These are phyloP conservation scores for Prosopis cineraria DNA, from an alignment of 306 rosid genomes.

Conservation along the genomic window DNA sequence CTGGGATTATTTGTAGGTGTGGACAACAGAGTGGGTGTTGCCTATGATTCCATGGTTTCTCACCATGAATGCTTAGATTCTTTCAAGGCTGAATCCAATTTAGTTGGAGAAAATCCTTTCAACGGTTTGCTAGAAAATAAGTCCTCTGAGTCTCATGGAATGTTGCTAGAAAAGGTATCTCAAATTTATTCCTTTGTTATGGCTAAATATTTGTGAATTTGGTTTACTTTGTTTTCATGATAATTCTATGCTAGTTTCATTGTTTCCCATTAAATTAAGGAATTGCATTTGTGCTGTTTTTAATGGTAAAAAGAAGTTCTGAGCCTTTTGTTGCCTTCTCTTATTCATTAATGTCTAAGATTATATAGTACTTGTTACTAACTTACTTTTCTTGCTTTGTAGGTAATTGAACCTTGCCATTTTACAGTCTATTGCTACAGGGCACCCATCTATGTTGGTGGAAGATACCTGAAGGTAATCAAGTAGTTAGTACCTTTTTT, in stretches of 20 bases:
- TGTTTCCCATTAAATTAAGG: not conserved
- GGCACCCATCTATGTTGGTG: slow-evolving; percentile 70
- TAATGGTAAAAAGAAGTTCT: not conserved
- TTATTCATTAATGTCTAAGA: slow-evolving; percentile 1
- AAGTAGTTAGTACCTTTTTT: not conserved
- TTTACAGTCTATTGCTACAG: slow-evolving; percentile 44
- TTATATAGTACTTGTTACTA: slow-evolving; percentile 21
- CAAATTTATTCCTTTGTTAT: slow-evolving; percentile 8
- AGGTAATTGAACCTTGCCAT: slow-evolving; percentile 54
- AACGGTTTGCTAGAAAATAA: slow-evolving; percentile 44
- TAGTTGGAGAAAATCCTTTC: slow-evolving; percentile 39
- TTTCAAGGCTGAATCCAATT: slow-evolving; percentile 38
- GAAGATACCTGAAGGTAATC: slow-evolving; percentile 85
- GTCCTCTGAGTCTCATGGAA: slow-evolving; percentile 40
- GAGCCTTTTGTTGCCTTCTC: not conserved
- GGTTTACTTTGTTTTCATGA: not conserved
- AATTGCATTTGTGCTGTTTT: not conserved
- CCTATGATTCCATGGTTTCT: slow-evolving; percentile 38
- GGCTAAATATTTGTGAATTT: not conserved
- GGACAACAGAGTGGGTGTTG: slow-evolving; percentile 20
- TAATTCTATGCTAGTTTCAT: not conserved
- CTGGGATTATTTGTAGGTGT: slow-evolving; percentile 34
- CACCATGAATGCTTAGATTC: slow-evolving; percentile 37
- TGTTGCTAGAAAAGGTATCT: slow-evolving; percentile 50
- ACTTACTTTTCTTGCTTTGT: slow-evolving; percentile 13